Evolutionary conservation across 352 stramenopile species (phyloP), one percentile per base, ranked within the genome.

Genomic region (Phytophthora quininea): DNA sequence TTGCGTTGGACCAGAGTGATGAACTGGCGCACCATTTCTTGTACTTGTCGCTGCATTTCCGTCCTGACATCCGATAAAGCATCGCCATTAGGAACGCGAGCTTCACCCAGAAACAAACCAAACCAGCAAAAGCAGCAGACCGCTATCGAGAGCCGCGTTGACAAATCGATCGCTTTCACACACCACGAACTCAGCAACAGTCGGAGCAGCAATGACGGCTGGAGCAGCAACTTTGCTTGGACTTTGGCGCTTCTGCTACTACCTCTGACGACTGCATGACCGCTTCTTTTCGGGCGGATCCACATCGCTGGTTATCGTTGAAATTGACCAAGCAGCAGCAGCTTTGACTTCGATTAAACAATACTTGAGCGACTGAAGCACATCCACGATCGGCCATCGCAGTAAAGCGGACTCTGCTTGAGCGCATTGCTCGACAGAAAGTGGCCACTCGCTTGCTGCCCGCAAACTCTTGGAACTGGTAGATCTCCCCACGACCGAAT

Each of bases 291-390:
- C 54, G 6, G 12, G 10, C 43, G 14, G 31, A 3, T 71, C 56
- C 11, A 62, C 35, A 51, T 79, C 64, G 19, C 52, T 63, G 12
- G 74, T 77, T 46, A 88, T 67, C 2, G 73, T 54, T 5, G 54
- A 27, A 2, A 86, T 55, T 0, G 69, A 71, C 14, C 46, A 56
- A 8, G 84, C 43, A 12, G 19, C 19, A 24, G 77, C 77, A 49
- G 79, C 79, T 66, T 86, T 64, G 37, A 88, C 68, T 60, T 88
- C 71, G 9, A 55, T 70, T 45, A 88, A 86, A 3, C 68, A 80
- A 6, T 76, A 83, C 11, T 61, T 31, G 0, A 60, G 55, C 9
- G 67, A 70, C 51, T 80, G 66, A 9, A 88, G 73, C 0, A 88
- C 74, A 1, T 57, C 64, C 15, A 86, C 33, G 19, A 88, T 47